These are phyloP conservation scores for Brassica juncea DNA, from an alignment of 345 rosid species.

Conservation along the genomic window DNA sequence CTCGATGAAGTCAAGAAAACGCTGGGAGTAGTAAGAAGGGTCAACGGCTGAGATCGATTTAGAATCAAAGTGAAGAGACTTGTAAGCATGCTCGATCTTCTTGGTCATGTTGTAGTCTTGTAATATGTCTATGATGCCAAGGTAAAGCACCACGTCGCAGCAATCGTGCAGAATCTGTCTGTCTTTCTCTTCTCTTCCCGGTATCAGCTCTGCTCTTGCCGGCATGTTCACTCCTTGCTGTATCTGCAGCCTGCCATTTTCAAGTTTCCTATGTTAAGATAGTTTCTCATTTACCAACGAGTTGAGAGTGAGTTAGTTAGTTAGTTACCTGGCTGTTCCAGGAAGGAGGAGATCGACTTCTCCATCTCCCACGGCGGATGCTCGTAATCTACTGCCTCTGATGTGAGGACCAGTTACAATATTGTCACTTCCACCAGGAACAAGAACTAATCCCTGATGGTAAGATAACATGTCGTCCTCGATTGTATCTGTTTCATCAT, in stretches of 20 bases:
- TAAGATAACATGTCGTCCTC: conserved; percentile 76
- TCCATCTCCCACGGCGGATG: conserved; percentile 81
- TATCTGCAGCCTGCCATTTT: conserved; percentile 71
- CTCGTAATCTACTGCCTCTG: conserved; percentile 85
- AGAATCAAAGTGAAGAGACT: conserved; percentile 88
- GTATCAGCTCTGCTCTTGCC: conserved; percentile 80
- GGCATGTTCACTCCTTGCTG: conserved; percentile 99
- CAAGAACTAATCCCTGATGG: conserved; percentile 91
- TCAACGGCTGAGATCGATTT: conserved; percentile 85
- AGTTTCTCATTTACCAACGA: not conserved
- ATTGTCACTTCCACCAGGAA: conserved; percentile 78
- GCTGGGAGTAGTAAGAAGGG: conserved; percentile 78
- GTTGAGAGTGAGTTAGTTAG: conserved; percentile 9
- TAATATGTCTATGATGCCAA: conserved; percentile 88
- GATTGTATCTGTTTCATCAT: conserved; percentile 49
- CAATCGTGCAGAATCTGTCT: conserved; percentile 61
- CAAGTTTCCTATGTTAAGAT: not conserved
- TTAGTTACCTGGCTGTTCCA: conserved; percentile 88
- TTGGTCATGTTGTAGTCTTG: conserved; percentile 90
- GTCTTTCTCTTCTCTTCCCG: conserved; percentile 78
- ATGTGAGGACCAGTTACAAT: conserved; percentile 86
- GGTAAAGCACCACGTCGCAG: conserved; percentile 86
- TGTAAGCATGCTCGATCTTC: conserved; percentile 93
- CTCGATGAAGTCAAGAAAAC: conserved; percentile 83
- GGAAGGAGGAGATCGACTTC: conserved; percentile 99